Evolutionary conservation across 495 filamentous ascomycete species (phyloP), one percentile per base, ranked within the genome.

Genomic region (Lasiosphaeria miniovina): DNA sequence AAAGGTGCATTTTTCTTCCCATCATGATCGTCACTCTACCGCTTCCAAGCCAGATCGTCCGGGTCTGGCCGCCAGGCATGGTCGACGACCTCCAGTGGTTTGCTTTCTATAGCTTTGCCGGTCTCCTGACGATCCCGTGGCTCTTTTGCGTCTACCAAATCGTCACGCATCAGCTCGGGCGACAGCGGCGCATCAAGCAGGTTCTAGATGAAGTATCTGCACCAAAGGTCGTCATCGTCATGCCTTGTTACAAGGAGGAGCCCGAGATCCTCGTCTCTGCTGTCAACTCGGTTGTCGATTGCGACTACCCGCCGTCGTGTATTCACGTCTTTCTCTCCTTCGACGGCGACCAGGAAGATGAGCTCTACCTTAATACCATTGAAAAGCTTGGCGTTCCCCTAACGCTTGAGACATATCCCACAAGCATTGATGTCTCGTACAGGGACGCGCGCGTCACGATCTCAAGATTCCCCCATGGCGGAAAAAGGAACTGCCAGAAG

Each of bases 311-410:
- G 24, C 84, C 91, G 9, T 87, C 88, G 8, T 98, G 94, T 71
- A 88, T 98, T 49, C 94, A 98, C 71, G 87, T 98, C 9, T 98
- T 98, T 72, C 83, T 98, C 6, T 97, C 93, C 0, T 98, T 96
- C 68, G 94, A 98, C 66, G 94, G 94, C 35, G 90, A 88, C 61
- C 80, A 88, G 58, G 88, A 94, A 61, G 90, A 96, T 62, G 91
- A 96, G 65, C 76, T 95, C 2, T 98, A 96, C 66, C 82, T 96
- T 35, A 89, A 87, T 63, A 93, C 95, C 0, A 90, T 96, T 61
- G 86, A 91, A 61, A 89, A 87, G 64, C 86, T 98, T 5, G 93
- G 91, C 6, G 89, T 97, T 4, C 89, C 93, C 5, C 73, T 94
- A 2, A 85, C 86, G 1, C 70, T 93, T 10, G 84, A 89, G 50